These are phyloP conservation scores for Polysphondylium violaceum DNA, from an alignment of 78 protist species.

Conservation along the genomic window DNA sequence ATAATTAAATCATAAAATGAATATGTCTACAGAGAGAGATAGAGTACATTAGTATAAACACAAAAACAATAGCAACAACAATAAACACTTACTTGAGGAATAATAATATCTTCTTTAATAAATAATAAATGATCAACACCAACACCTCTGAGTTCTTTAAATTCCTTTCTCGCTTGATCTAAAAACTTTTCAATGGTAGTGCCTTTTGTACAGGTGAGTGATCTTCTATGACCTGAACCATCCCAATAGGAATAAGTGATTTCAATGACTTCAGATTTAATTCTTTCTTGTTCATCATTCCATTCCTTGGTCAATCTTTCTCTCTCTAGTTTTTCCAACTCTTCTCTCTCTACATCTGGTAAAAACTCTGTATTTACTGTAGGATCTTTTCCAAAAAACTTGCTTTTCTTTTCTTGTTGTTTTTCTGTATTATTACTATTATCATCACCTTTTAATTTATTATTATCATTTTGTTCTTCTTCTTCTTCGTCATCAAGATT, in stretches of 20 bases:
- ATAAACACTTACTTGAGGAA: constrained; percentile 83
- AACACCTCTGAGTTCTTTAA: constrained; percentile 76
- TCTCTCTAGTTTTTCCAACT: constrained; percentile 43
- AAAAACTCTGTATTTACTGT: constrained; percentile 88
- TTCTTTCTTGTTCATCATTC: constrained; percentile 84
- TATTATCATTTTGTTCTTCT: constrained; percentile 28
- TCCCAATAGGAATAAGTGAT: constrained; percentile 94
- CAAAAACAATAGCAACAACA: neutral
- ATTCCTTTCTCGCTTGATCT: constrained; percentile 68
- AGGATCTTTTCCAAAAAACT: constrained; percentile 78
- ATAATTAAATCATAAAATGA: constrained; percentile 94
- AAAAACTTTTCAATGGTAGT: constrained; percentile 84
- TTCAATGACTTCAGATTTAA: constrained; percentile 87
- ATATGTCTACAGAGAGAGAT: constrained; percentile 61
- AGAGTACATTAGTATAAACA: neutral
- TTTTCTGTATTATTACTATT: neutral
- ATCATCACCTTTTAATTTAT: neutral
- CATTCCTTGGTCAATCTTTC: constrained; percentile 82
- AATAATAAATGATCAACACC: constrained; percentile 89
- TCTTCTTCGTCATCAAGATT: constrained; percentile 59
- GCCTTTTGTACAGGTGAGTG: constrained; percentile 80
- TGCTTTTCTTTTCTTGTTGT: neutral
- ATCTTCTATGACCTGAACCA: constrained; percentile 93
- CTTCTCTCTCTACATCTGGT: constrained; percentile 92
- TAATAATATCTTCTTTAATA: constrained; percentile 95